Evolutionary conservation across 257 asterid species (phyloP), one percentile per base, ranked within the genome.

Genomic region (Solanum okadae): DNA sequence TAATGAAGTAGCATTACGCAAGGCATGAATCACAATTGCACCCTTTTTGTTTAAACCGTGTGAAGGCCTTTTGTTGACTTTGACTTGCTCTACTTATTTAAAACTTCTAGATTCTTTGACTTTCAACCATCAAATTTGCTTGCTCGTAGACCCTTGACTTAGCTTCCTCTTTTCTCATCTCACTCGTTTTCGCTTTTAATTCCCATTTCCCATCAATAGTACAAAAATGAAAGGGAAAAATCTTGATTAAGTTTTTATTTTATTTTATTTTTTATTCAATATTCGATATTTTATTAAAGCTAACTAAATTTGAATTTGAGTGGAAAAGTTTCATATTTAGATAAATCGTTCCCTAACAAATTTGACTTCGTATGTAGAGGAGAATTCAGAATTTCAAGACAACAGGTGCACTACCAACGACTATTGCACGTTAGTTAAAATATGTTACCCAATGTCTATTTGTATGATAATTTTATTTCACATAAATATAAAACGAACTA

Each of bases 111-210:
- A 79, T 27, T 7, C 2, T 14, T 40, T 40, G 63, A 78, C 85
- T 79, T 79, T 79, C 5, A 25, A 8, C 65, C 5, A 13, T n/a
- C 84, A 77, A 16, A 23, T 23, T 38, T 77, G 22, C n/a, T 8
- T 25, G 37, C 85, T 25, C 8, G 37, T n/a, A 78, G 85, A 79
- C 85, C 35, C 84, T 78, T 78, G 85, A 78, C 85, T 78, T 78
- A 42, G 67, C 63, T 44, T 79, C 38, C 25, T 27, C 38, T 52
- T 52, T 52, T n/a, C 63, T 15, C 9, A 44, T 12, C 38, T 44
- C 67, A 44, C 40, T 79, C 25, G 38, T 79, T 79, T 79, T 27
- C 25, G 63, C 40, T 79, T 79, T 33, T 31, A 71, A 16, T 31
- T 42, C 14, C 65, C 25, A 79, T 11, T 29, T 42, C 4, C 67